phyloP scores from a whole-genome alignment of 2,329 filamentous ascomycete species.

The Fusarium poae region DNA sequence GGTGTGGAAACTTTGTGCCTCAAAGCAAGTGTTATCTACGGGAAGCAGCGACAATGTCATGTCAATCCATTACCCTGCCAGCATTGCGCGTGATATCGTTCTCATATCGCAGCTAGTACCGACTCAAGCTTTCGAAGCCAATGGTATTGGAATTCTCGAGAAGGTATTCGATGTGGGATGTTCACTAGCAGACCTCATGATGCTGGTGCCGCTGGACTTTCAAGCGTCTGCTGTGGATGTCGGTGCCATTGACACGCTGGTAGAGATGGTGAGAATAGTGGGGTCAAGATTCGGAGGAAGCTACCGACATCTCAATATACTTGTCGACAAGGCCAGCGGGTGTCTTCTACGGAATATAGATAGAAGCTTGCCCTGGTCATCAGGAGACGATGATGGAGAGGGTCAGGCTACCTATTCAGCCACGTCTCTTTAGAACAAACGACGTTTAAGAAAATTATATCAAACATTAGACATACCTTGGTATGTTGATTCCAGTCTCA shows the following conservation, averaged over 20 bases:
- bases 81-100: slow-evolving; percentile 47
- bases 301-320: slow-evolving; percentile 25
- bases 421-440: neutral
- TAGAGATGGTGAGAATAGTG: slow-evolving; percentile 29
- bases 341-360: slow-evolving; percentile 17
- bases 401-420: neutral
- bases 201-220: neutral
- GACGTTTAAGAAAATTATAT: neutral
- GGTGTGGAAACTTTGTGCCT: slow-evolving; percentile 49
- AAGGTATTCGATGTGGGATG: slow-evolving; percentile 54
- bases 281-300: slow-evolving; percentile 16
- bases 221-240: slow-evolving; percentile 12
- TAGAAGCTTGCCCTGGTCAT: neutral
- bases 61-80: slow-evolving; percentile 47
- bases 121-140: slow-evolving; percentile 49
- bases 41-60: slow-evolving; percentile 41
- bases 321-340: slow-evolving; percentile 20
- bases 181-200: slow-evolving; percentile 47
- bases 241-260: slow-evolving; percentile 20
- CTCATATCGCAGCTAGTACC: slow-evolving; percentile 42
- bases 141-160: slow-evolving; percentile 52
- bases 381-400: neutral
- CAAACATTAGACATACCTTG: neutral
- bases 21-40: slow-evolving; percentile 36
- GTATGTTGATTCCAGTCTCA: too few species aligned